phyloP scores from a whole-genome alignment of 75 land plant species.

The Pinus tabuliformis region DNA sequence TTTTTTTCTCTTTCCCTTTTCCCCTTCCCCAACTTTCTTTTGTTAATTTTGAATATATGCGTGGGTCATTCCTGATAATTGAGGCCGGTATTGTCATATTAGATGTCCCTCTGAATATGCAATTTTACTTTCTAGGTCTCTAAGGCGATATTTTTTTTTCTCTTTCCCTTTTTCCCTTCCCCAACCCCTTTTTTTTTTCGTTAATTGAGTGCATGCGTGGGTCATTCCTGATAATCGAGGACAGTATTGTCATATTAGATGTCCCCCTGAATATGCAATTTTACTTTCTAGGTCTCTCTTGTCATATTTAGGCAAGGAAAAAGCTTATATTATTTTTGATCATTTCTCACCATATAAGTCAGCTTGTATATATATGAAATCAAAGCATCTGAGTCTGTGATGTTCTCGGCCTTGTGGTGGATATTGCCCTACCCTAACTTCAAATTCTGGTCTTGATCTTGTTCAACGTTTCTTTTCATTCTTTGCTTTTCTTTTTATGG shows the following conservation, averaged over 20 bases:
- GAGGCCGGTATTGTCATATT: not conserved
- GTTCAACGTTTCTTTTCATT: not conserved
- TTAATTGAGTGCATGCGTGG: not conserved
- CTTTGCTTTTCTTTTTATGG: not conserved
- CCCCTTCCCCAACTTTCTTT: not conserved
- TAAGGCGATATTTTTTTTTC: not conserved
- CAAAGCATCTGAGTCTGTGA: not conserved
- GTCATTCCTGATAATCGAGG: not conserved
- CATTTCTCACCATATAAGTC: not conserved
- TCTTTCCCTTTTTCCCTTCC: not conserved
- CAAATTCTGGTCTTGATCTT: not conserved
- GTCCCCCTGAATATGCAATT: not conserved
- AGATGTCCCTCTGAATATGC: not conserved
- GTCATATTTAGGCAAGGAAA: too few relatives aligned
- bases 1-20: not conserved
- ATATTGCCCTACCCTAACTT: not conserved
- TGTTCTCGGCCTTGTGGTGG: not conserved
- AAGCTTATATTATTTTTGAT: not conserved
- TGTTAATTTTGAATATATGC: not conserved
- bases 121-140: too few relatives aligned
- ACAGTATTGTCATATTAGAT: not conserved
- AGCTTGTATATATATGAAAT: not conserved
- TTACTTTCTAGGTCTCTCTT: too few relatives aligned
- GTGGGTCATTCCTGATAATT: not conserved
- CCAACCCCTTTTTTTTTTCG: not conserved